phyloP scores from a whole-genome alignment of 2,329 filamentous ascomycete species.

The Diaporthe nobilis region DNA sequence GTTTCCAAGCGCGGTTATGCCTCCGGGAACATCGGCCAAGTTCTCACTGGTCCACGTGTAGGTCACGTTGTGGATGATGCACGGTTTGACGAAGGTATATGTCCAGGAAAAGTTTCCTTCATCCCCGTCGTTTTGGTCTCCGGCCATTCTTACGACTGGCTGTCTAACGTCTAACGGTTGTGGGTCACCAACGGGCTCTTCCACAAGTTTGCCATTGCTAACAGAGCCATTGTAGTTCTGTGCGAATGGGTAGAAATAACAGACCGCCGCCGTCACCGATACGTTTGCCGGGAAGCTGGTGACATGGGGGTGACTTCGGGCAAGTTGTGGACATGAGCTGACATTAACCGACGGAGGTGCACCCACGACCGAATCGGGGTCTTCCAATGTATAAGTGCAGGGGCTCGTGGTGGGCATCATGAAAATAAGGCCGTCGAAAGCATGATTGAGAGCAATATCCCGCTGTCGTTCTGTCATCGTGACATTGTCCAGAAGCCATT shows the following conservation, averaged over 20 bases:
- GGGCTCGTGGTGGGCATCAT: conserved; percentile 8
- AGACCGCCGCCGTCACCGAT: conserved; percentile 5
- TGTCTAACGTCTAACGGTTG: too few species aligned
- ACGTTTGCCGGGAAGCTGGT: conserved; percentile 5
- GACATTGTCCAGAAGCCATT: neutral
- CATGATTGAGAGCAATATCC: neutral
- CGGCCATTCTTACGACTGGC: neutral
- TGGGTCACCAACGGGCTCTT: neutral
- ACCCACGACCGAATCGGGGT: neutral
- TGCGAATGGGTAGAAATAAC: conserved; percentile 6
- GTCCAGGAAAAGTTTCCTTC: neutral
- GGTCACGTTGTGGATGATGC: conserved; percentile 2
- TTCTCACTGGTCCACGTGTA: neutral
- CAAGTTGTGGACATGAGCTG: conserved; percentile 10
- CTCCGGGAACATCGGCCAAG: neutral
- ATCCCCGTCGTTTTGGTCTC: neutral
- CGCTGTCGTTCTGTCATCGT: conserved; percentile 19
- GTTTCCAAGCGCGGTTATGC: neutral
- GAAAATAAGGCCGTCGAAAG: neutral
- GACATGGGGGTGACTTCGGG: neutral
- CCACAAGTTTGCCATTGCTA: conserved; percentile 8
- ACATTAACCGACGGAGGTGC: neutral
- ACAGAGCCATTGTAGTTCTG: conserved; percentile 14
- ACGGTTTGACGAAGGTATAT: neutral
- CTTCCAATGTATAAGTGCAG: neutral